Conservation (phyloP, 108 stramenopile genomes). For the Stephanodiscus triporus region DNA sequence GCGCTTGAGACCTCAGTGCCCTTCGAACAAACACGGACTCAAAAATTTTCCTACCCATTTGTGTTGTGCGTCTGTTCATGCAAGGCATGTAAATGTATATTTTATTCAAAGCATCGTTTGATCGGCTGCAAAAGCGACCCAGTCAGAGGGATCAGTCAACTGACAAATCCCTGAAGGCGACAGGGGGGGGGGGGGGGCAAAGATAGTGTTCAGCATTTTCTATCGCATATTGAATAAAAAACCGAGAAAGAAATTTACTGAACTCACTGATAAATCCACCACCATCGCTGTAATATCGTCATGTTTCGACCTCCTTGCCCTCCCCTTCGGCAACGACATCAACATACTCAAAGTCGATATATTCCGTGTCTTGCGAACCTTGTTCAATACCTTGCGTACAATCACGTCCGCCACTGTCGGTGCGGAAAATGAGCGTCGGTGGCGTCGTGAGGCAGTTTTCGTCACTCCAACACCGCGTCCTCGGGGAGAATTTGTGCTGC, state of each 20-base stretch:
- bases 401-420: slow-evolving; percentile 82
- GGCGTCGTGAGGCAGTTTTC: slow-evolving; percentile 4
- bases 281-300: slow-evolving; percentile 89
- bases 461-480: slow-evolving; percentile 22
- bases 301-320: slow-evolving; percentile 83
- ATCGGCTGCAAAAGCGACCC: too few species aligned
- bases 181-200: neutral
- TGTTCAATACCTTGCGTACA: slow-evolving; percentile 82
- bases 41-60: too few species aligned
- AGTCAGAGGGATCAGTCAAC: neutral
- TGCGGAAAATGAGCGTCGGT: slow-evolving; percentile 34
- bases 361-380: slow-evolving; percentile 79
- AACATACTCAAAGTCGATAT: slow-evolving; percentile 79
- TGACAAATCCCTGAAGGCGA: neutral
- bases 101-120: too few species aligned
- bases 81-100: too few species aligned
- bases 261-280: slow-evolving; percentile 69
- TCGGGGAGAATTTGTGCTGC: slow-evolving; percentile 51
- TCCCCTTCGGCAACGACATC: slow-evolving; percentile 80
- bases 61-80: too few species aligned
- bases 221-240: neutral
- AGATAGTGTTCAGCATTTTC: neutral
- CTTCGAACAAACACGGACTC: too few species aligned
- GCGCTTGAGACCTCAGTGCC: too few species aligned
- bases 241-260: neutral